Conservation (phyloP, 2,329 filamentous ascomycete genomes). For the Monosporascus sp. region DNA sequence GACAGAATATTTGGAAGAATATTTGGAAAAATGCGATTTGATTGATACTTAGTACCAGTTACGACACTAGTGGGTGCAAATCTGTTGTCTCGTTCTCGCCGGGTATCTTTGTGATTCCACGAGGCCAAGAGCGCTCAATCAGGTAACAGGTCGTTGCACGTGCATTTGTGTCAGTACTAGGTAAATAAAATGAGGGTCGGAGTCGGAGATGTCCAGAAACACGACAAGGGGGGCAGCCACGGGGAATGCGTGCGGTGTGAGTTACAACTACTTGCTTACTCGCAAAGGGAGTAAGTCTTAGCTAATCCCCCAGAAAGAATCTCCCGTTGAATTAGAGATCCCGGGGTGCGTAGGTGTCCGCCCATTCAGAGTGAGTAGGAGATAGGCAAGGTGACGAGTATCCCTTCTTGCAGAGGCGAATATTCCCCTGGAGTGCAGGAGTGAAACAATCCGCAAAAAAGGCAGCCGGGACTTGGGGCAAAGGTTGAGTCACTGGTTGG, state of each 20-base stretch:
- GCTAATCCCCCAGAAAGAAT: neutral
- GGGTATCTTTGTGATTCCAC: conserved; percentile 12
- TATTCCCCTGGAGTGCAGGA: too few species aligned
- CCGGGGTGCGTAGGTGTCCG: neutral
- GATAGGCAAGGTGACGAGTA: too few species aligned
- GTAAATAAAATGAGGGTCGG: neutral
- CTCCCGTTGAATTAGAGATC: neutral
- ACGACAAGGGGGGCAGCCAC: too few species aligned
- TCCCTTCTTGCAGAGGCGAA: too few species aligned
- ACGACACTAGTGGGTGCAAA: neutral
- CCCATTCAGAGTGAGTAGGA: neutral
- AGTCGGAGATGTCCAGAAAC: neutral
- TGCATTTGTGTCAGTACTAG: neutral
- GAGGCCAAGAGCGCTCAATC: neutral
- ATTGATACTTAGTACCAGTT: neutral
- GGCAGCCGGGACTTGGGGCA: too few species aligned
- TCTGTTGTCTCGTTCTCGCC: conserved; percentile 10
- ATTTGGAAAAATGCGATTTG: neutral
- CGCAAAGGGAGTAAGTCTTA: neutral
- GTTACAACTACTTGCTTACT: too few species aligned
- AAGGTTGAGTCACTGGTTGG: too few species aligned
- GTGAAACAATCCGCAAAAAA: too few species aligned
- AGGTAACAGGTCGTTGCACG: neutral
- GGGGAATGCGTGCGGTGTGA: too few species aligned
- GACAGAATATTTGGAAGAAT: neutral